Evolutionary conservation across 129 eudicot genomes (phyloP).

Genomic region (Escallonia herrerae): DNA sequence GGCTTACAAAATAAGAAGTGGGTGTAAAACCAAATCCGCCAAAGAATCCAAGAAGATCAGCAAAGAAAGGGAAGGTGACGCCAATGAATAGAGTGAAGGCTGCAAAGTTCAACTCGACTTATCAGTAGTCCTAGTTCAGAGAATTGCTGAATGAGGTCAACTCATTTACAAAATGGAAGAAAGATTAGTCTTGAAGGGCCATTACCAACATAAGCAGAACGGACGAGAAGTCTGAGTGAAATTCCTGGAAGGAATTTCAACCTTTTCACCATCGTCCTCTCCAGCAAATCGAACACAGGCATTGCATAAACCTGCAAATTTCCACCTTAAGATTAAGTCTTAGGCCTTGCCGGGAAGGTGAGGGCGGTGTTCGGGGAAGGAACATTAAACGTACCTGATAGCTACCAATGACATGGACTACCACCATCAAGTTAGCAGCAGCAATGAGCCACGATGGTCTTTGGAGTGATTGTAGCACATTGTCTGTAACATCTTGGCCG

Average conservation of each 20-base stretch:
- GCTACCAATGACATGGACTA: slow-evolving; percentile 94
- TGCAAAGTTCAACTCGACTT: slow-evolving; percentile 21
- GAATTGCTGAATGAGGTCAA: too few species aligned
- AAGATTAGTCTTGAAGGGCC: background rate
- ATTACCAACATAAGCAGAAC: slow-evolving; percentile 84
- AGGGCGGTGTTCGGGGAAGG: too few species aligned
- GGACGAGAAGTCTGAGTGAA: slow-evolving; percentile 52
- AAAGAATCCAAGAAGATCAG: slow-evolving; percentile 94
- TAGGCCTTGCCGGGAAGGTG: too few species aligned
- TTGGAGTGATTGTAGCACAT: slow-evolving; percentile 65
- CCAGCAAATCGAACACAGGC: slow-evolving; percentile 80
- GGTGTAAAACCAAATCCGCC: slow-evolving; percentile 99
- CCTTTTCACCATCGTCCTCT: slow-evolving; percentile 32
- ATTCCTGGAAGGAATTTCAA: slow-evolving; percentile 47
- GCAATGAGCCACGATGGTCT: slow-evolving; percentile 90
- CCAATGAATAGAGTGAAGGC: slow-evolving; percentile 82
- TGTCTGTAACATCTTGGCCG: slow-evolving; percentile 87
- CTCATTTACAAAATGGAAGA: too few species aligned
- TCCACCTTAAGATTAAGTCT: too few species aligned
- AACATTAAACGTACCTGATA: slow-evolving; percentile 41
- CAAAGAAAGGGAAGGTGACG: slow-evolving; percentile 91
- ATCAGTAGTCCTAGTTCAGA: too few species aligned
- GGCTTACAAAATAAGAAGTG: slow-evolving; percentile 83
- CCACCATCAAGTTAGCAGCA: slow-evolving; percentile 87
- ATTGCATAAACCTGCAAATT: slow-evolving; percentile 76